Base-by-base conservation (phyloP, 441 rosid species). In the Cnidoscolus chayamansa region DNA sequence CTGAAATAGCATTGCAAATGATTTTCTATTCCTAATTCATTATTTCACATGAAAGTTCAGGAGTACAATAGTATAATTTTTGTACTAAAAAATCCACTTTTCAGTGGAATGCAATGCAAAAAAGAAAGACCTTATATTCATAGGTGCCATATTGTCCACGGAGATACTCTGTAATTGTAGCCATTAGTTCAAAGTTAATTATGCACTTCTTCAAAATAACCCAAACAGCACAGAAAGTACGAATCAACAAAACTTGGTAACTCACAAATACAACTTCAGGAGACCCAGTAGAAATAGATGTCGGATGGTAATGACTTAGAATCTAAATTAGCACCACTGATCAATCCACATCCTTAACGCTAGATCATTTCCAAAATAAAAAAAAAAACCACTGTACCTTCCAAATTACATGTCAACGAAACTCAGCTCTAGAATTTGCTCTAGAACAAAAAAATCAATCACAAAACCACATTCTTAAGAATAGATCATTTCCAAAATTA, bases 161-260 rank as follows among this genome's bases (percentile, higher is more conserved):
- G 49, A 32, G 7, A 16, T 30, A 20, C 32, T 16, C 1, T 17
- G 31, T 35, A 49, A 49, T 35, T n/a, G 20, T 40, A 37, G 50
- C 17, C 53, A 72, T 50, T 48, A 37, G 10, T 25, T 16, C 16
- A 50, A 19, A 6, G n/a, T 20, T 6, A 59, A 37, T 9, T n/a
- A 5, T 25, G 25, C 20, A 59, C 59, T 32, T 43, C 67, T 45
- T 63, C 55, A 25, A 61, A 73, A 68, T 57, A 49, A 32, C 30
- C 30, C 12, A 65, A 48, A 65, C 19, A 65, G 19, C 12, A 45
- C 4, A 47, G 64, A 4, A 54, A 45, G 9, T 59, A 17, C 47
- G n/a, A 49, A 20, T 48, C 50, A 19, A 19, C 40, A 53, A 55
- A 53, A 48, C 10, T 63, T 0, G 25, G 53, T 25, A 45, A 61